Conservation (phyloP, 805 yeast genomes). For the Metschnikowia anglica region DNA sequence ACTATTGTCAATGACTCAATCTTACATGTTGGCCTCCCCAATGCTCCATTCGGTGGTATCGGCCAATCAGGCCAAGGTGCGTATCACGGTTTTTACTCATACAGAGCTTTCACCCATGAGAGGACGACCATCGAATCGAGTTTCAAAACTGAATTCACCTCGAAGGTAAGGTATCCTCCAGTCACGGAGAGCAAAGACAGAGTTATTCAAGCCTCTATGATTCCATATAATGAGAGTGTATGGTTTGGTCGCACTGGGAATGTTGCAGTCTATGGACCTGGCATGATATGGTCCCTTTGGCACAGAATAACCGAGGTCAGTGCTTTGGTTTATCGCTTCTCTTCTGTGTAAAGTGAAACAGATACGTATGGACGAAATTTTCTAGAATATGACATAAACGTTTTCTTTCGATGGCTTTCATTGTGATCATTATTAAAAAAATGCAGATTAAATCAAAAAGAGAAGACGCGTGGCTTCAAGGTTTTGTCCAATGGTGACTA, state of each 20-base stretch:
- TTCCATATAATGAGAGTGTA: conserved; percentile 31
- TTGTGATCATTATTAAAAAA: too few relatives aligned
- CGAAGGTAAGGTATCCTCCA: conserved; percentile 71
- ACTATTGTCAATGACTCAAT: conserved; percentile 67
- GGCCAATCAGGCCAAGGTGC: conserved; percentile 82
- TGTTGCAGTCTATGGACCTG: conserved; percentile 36
- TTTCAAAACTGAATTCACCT: conserved; percentile 57
- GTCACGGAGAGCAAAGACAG: conserved; percentile 36
- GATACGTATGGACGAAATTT: neutral
- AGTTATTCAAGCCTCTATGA: conserved; percentile 27
- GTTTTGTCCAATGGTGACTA: too few relatives aligned
- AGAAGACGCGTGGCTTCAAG: too few relatives aligned
- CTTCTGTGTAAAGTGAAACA: neutral
- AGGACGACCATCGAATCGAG: conserved; percentile 67
- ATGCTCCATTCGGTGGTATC: conserved; percentile 89
- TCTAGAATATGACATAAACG: too few relatives aligned
- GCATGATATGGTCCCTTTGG: conserved; percentile 32
- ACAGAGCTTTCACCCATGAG: conserved; percentile 67
- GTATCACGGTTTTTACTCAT: conserved; percentile 74
- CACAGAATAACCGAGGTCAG: conserved; percentile 33
- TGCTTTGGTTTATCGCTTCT: conserved; percentile 24
- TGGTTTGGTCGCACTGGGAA: conserved; percentile 43
- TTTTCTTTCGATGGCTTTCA: too few relatives aligned
- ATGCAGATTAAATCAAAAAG: too few relatives aligned
- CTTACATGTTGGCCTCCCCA: conserved; percentile 63